Base-by-base conservation (phyloP, 2,329 filamentous ascomycete species). In the Cadophora sp. region DNA sequence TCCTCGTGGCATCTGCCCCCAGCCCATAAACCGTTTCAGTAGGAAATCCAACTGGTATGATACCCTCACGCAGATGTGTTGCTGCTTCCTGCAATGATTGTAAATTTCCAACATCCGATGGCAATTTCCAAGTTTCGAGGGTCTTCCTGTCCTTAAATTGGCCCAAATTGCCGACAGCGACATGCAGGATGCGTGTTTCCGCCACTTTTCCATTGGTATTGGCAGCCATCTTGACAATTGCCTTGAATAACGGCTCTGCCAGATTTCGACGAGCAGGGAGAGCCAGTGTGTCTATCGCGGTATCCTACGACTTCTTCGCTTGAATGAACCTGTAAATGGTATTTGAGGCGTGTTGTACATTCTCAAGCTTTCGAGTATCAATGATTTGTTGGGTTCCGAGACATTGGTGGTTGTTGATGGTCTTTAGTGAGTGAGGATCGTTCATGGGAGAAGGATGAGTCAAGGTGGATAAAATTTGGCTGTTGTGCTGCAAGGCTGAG, bases 1-100 rank as follows among this genome's bases (percentile, higher is more conserved):
- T 93, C 74, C 93, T 88, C 29, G 94, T 98, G 12, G 96, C 96
- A 81, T 98, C 96, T 16, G 96, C 96, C n/a, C 94, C 96, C 8
- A 99, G 86, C 0, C 96, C 96, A 78, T 99, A 99, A 0, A 99
- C 96, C 0, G 96, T 99, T 81, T 99, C 96, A 0, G 96, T 99
- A 0, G 96, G 96, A 78, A 99, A 99, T 1, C 93, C 96, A 59
- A 99, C 93, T 4, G 96, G 96, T 43, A 82, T 79, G 3, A 56
- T 71, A 29, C 66, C 71, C 40, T 61, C 64, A 58, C 70, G 71
- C 19, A 78, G 68, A 22, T 74, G 69, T n/a, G 62, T 46, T 19
- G 76, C 77, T 46, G 77, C 77, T 68, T 75, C 68, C 55, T 68
- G 66, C 11, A 78, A 66, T 27, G 72, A 67, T 26, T 69, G 29